Evolutionary conservation across 495 filamentous ascomycete genomes (phyloP), one percentile per base, ranked within the genome.

Genomic region (Bacidia gigantensis): DNA sequence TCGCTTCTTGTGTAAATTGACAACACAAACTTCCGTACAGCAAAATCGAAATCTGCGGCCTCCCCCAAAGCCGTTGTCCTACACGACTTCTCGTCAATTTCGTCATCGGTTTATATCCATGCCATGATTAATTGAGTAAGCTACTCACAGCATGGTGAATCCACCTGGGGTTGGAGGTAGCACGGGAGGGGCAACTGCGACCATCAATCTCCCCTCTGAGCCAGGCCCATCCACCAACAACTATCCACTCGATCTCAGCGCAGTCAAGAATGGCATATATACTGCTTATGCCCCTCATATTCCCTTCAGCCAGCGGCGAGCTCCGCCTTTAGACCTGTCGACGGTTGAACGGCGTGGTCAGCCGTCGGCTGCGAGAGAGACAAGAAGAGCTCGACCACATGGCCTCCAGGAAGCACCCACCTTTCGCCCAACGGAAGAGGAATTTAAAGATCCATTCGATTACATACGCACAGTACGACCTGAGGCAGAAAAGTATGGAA

Each of bases 331-430:
- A 50, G 89, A 97, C 62, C 64, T 97, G 56, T 80, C 79, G 39
- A 94, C 87, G 3, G 92, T 99, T 38, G 93, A 97, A 72, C 80
- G 92, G 57, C 79, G 87, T 59, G 89, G 87, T 29, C 85, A 87
- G 51, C 76, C 84, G 24, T 82, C 77, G 26, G 77, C 82, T 52
- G 78, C 78, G 54, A 79, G 82, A 61, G 89, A 97, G 64, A 74
- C 80, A 1, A 90, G 89, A 69, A 76, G 77, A 61, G 78, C 78
- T 52, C 77, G 92, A 32, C 85, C 84, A 20, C 87, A 90, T 66
- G 87, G 81, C 32, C 71, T 99, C 25, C 75, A 82, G 59, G 92
- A 99, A 60, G 93, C 93, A 39, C 93, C 90, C 5, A 90, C 88
- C 1, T 99, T 85, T 64, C 74, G 82, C 55, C 93, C 92, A 40